Base-by-base conservation (phyloP, 2,329 filamentous ascomycete species). In the Ceratocystis lukuohia region DNA sequence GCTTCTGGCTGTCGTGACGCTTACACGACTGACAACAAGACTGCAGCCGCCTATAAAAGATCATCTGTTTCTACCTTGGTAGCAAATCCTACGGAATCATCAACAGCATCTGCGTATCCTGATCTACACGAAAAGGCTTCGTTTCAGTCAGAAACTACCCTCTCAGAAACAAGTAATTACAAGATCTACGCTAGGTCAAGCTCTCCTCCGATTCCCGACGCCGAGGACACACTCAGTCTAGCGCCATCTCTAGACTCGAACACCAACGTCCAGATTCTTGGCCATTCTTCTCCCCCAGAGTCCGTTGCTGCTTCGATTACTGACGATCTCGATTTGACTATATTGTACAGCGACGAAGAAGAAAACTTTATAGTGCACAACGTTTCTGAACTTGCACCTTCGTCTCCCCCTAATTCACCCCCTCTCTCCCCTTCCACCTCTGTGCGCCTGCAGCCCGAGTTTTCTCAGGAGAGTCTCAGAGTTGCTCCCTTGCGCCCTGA, bases 401-500 rank as follows among this genome's bases (percentile, higher is more conserved):
- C 61, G 72, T 72, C 67, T 71, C 73, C 30, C 3, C 15, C 53
- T 33, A 41, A 22, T 17, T 65, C 63, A 5, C 64, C 61, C 10
- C 57, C 66, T 37, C 56, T 37, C 7, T 67, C 65, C 30, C 64
- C 61, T 48, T 37, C 25, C 15, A 61, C 65, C 22, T 61, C 53
- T 37, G 61, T 56, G 63, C 65, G 64, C 17, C 64, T 68, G 1
- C 76, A 76, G 5, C 74, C 75, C 22, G 77, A 79, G 66, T 86
- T 82, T 71, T 86, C 84, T 0, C 82, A 83, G 69, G 84, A 86
- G 71, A 86, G 83, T 69, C 75, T 87, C 37, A 71, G 82, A 12
- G 81, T 86, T 15, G 76, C 81, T 7, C 83, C 84, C 0, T 74
- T 87, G 20, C 76, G 78, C 59, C 78, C 81, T 7, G 74, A 74